Percentiles rank a stretch among this genome's conserved stretches.
Evolutionary conservation across 176 grass and related monocot species (phyloP).

Genomic region (Miscanthus lutarioriparius): DNA sequence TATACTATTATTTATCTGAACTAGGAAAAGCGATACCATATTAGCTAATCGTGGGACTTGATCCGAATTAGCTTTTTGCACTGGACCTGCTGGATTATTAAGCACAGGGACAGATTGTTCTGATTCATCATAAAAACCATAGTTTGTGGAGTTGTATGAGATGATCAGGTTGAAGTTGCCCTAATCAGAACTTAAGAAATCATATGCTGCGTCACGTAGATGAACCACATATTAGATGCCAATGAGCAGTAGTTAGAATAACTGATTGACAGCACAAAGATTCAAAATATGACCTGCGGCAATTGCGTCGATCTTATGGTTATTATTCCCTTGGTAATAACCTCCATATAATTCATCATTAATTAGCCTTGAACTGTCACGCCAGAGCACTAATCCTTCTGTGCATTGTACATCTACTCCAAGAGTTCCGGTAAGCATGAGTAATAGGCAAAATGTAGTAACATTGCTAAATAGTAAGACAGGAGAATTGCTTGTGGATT

Average conservation of each 20-base stretch:
- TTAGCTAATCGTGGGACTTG: conserved; percentile 43
- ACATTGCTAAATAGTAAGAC: background rate
- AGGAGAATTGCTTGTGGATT: background rate
- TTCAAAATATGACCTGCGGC: conserved; percentile 36
- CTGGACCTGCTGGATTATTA: background rate
- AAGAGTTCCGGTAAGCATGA: background rate
- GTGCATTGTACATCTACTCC: conserved; percentile 39
- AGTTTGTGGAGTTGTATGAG: conserved; percentile 46
- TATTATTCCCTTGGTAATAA: conserved; percentile 40
- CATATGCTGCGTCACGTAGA: conserved; percentile 47
- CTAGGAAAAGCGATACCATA: conserved; percentile 44
- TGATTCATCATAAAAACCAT: background rate
- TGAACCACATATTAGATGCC: background rate
- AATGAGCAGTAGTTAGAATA: conserved; percentile 10
- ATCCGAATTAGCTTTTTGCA: background rate
- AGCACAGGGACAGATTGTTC: background rate
- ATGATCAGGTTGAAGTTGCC: conserved; percentile 47
- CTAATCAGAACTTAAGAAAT: conserved; percentile 55
- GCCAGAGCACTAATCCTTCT: conserved; percentile 53
- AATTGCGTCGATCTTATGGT: conserved; percentile 36
- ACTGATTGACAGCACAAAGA: background rate
- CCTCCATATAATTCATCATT: conserved; percentile 49
- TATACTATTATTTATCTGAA: background rate
- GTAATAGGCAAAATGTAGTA: conserved; percentile 10
- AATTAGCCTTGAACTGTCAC: conserved; percentile 29